These are phyloP conservation scores for Hortiboletus campestris DNA, from an alignment of 768 basidiomycete species.

Conservation along the genomic window DNA sequence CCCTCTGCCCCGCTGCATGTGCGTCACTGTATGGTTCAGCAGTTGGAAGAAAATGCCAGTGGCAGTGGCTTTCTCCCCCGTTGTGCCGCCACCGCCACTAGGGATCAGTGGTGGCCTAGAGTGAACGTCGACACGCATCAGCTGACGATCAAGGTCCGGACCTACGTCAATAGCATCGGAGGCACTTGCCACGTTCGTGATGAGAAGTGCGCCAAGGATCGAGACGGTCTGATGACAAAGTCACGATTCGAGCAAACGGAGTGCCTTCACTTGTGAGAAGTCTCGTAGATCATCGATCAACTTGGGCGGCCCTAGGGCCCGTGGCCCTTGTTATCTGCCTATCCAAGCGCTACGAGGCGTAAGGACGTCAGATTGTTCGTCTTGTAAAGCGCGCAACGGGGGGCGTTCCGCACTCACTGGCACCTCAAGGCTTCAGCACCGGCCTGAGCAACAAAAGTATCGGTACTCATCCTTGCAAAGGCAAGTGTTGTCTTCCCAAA, in stretches of 20 bases:
- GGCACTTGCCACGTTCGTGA: neutral
- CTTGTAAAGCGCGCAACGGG: neutral
- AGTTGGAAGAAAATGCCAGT: neutral
- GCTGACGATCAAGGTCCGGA: neutral
- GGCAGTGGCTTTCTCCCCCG: neutral
- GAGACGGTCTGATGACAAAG: neutral
- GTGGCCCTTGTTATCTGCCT: neutral
- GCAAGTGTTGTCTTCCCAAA: neutral
- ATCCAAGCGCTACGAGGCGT: neutral
- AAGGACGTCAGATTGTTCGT: neutral
- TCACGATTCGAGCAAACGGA: neutral
- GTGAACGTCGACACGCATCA: neutral
- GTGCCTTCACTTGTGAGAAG: neutral
- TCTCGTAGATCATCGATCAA: neutral
- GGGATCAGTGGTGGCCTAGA: neutral
- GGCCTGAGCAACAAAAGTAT: neutral
- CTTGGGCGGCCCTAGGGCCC: neutral
- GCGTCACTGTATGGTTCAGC: neutral
- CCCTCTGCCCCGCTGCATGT: neutral
- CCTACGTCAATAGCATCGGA: neutral
- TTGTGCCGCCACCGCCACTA: neutral
- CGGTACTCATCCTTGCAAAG: neutral
- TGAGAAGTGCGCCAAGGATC: neutral
- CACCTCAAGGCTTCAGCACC: too few relatives aligned
- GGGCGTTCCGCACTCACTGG: neutral